Conservation (phyloP, 208 protist species). For the Trypanosoma conorhini region DNA sequence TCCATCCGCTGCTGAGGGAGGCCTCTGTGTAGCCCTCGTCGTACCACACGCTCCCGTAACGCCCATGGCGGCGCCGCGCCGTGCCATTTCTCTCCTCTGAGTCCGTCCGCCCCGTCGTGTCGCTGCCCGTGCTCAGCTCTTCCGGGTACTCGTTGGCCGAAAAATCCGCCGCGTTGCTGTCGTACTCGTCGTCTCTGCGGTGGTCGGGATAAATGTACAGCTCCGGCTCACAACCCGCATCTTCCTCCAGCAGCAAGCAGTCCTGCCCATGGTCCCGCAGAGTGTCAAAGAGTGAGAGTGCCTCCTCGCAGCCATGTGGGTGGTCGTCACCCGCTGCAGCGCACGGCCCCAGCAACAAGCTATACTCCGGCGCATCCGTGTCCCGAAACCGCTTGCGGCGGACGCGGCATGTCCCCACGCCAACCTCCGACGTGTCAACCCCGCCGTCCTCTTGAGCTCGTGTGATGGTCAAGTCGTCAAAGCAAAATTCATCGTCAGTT, state of each 20-base stretch:
- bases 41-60: constrained; percentile 29
- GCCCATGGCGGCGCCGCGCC: neutral
- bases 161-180: constrained; percentile 90
- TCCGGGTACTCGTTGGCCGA: constrained; percentile 88
- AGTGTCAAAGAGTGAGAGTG: constrained; percentile 21
- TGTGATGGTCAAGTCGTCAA: constrained; percentile 36
- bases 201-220: constrained; percentile 88
- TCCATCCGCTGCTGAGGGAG: constrained; percentile 51
- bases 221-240: constrained; percentile 33
- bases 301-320: neutral
- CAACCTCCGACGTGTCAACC: neutral
- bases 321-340: neutral
- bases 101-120: constrained; percentile 10
- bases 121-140: constrained; percentile 31
- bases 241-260: constrained; percentile 26
- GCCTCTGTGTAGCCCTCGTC: constrained; percentile 53
- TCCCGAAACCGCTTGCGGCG: constrained; percentile 23
- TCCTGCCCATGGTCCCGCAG: constrained; percentile 34
- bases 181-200: constrained; percentile 88
- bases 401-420: neutral
- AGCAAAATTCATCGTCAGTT: constrained; percentile 42
- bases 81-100: constrained; percentile 6
- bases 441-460: neutral
- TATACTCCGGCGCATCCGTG: constrained; percentile 13
- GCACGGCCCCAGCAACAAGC: constrained; percentile 8